phyloP scores from a whole-genome alignment of 441 rosid species.

The Adansonia rubrostipa region DNA sequence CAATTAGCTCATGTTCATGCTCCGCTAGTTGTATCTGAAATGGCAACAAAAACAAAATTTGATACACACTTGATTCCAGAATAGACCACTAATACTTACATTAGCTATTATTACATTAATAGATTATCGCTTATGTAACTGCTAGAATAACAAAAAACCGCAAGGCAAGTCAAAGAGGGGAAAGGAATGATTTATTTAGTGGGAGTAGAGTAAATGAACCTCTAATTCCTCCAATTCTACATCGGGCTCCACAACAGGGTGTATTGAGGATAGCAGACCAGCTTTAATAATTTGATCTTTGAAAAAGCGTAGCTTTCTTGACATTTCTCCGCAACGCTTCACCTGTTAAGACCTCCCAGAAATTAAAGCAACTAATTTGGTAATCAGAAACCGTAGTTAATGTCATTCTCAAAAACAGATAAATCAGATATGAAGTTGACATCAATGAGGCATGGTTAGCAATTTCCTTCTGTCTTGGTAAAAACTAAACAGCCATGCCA shows the following conservation, averaged over 20 bases:
- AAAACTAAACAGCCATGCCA: not conserved
- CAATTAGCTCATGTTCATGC: conserved; percentile 89
- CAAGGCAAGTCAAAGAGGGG: conserved; percentile 23
- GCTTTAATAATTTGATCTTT: conserved; percentile 95
- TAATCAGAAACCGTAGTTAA: conserved; percentile 13
- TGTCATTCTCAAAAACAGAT: conserved; percentile 13
- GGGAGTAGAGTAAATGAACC: conserved; percentile 50
- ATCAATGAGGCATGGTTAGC: not conserved
- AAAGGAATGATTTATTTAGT: conserved; percentile 8
- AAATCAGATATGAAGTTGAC: conserved; percentile 7
- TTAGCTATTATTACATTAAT: conserved; percentile 10
- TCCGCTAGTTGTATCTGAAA: conserved; percentile 87
- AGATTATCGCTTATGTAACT: not conserved
- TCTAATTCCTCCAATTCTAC: conserved; percentile 90
- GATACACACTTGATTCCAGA: conserved; percentile 24
- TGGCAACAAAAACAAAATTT: conserved; percentile 32
- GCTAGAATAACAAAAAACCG: conserved; percentile 16
- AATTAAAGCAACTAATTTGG: conserved; percentile 32
- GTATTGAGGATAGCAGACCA: conserved; percentile 65
- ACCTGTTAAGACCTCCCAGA: conserved; percentile 59
- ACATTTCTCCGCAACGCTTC: conserved; percentile 98
- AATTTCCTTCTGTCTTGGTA: no score
- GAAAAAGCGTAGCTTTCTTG: conserved; percentile 87
- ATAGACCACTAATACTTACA: conserved; percentile 2
- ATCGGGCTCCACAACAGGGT: conserved; percentile 70